Percentiles rank a stretch among this genome's conserved stretches.
Evolutionary conservation across 306 rosid genomes (phyloP).

Genomic region (Trifolium dubium): DNA sequence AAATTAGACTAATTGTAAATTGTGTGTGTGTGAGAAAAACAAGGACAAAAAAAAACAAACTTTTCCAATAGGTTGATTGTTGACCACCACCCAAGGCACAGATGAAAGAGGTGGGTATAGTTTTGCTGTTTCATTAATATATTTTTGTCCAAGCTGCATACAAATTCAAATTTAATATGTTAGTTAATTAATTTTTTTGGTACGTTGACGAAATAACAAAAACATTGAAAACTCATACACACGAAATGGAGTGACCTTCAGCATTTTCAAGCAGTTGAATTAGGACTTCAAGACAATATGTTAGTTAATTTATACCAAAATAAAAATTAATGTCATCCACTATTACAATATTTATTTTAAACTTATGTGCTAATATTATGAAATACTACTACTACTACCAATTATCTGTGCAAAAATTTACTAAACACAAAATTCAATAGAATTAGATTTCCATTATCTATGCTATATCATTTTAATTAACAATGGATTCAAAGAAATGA

Average conservation of each 20-base stretch:
- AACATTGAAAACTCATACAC: no score
- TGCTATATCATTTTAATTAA: background rate
- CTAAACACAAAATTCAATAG: background rate
- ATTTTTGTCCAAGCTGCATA: conserved; percentile 55
- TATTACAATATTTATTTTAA: no score
- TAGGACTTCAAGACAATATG: no score
- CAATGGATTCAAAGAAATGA: conserved; percentile 6
- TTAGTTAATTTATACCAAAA: background rate
- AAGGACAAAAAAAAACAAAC: conserved; percentile 40
- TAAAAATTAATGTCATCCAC: background rate
- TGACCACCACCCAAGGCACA: conserved; percentile 71
- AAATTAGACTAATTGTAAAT: background rate
- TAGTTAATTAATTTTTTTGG: no score
- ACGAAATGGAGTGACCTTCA: no score
- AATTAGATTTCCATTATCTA: background rate
- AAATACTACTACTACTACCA: no score
- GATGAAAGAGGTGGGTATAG: conserved; percentile 51
- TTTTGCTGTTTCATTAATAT: conserved; percentile 46
- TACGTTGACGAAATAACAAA: no score
- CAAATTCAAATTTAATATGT: conserved; percentile 8
- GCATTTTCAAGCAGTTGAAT: no score
- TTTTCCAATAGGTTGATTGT: conserved; percentile 56
- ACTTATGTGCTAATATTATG: no score
- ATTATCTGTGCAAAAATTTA: no score
- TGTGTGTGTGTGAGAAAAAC: background rate